These are phyloP conservation scores for Podospora pseudopauciseta DNA, from an alignment of 495 filamentous ascomycete genomes.

Conservation along the genomic window DNA sequence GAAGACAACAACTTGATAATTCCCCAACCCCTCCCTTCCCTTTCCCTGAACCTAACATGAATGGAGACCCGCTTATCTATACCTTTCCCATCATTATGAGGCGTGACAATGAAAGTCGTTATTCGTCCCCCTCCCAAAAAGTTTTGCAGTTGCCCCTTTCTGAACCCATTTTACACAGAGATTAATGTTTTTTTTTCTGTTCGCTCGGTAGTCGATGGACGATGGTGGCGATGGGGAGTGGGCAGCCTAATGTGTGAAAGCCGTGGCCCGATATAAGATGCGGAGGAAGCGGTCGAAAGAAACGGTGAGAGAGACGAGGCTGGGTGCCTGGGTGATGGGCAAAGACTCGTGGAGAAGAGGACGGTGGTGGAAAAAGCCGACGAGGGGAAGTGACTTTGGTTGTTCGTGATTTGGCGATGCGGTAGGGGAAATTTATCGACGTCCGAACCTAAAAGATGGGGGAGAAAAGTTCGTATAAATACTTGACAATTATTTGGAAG, in stretches of 20 bases:
- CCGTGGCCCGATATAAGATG: slow-evolving; percentile 18
- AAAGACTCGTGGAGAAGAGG: neutral
- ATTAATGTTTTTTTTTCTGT: slow-evolving; percentile 26
- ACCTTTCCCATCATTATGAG: slow-evolving; percentile 25
- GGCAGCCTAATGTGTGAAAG: neutral
- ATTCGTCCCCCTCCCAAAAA: slow-evolving; percentile 30
- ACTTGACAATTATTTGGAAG: slow-evolving; percentile 69
- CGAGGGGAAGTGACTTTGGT: slow-evolving; percentile 18
- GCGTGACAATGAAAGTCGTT: slow-evolving; percentile 33
- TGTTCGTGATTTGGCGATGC: slow-evolving; percentile 25
- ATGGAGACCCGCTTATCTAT: slow-evolving; percentile 28
- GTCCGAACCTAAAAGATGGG: slow-evolving; percentile 88
- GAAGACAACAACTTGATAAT: slow-evolving; percentile 18
- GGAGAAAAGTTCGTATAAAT: slow-evolving; percentile 64
- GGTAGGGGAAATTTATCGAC: slow-evolving; percentile 58
- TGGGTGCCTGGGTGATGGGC: slow-evolving; percentile 9
- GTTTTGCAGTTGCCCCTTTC: slow-evolving; percentile 17
- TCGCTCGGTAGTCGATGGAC: slow-evolving; percentile 24
- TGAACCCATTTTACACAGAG: slow-evolving; percentile 20
- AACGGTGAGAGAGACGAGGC: slow-evolving; percentile 21
- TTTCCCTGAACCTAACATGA: slow-evolving; percentile 9
- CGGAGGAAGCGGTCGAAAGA: slow-evolving; percentile 23
- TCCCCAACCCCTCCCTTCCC: slow-evolving; percentile 3
- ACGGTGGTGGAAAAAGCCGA: slow-evolving; percentile 17
- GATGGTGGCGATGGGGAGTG: slow-evolving; percentile 9